Conservation (phyloP, 1,139 yeast genomes). For the Meyerozyma carpophila region DNA sequence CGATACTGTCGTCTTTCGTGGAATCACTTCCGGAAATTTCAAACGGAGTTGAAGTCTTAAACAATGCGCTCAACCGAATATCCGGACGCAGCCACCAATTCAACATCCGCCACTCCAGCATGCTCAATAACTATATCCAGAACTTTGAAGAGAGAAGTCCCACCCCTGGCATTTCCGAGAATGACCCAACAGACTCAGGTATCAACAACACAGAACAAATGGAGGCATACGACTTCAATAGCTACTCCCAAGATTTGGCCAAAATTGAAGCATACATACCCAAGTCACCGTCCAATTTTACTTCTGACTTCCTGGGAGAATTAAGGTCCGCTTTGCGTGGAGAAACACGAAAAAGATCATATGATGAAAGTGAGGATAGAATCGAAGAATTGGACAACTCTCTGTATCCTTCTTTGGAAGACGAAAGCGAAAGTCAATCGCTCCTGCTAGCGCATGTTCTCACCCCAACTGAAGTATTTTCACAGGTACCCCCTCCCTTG, state of each 20-base stretch:
- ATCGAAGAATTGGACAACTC: slow-evolving; percentile 1
- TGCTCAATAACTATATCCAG: slow-evolving; percentile 21
- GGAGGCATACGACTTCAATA: slow-evolving; percentile 3
- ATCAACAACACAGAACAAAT: slow-evolving; percentile 2
- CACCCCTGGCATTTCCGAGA: background rate
- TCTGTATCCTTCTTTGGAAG: background rate
- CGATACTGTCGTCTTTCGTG: background rate
- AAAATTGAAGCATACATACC: slow-evolving; percentile 11
- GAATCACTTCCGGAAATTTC: slow-evolving; percentile 13
- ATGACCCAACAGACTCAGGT: background rate
- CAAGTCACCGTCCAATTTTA: slow-evolving; percentile 7
- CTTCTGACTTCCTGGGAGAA: slow-evolving; percentile 8
- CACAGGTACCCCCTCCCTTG: slow-evolving; percentile 40
- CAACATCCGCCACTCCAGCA: slow-evolving; percentile 24
- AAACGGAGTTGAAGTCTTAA: slow-evolving; percentile 24
- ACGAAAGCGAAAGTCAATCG: background rate
- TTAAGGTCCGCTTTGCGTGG: slow-evolving; percentile 5
- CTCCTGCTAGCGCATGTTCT: slow-evolving; percentile 2
- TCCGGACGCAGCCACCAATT: slow-evolving; percentile 23
- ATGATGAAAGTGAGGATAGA: slow-evolving; percentile 2
- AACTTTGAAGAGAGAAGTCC: background rate
- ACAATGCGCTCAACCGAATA: slow-evolving; percentile 24
- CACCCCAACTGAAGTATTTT: slow-evolving; percentile 9
- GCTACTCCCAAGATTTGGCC: slow-evolving; percentile 15
- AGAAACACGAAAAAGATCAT: background rate